Evolutionary conservation across 106 monocot species (phyloP), one percentile per base, ranked within the genome.

Genomic region (Posidonia australis): DNA sequence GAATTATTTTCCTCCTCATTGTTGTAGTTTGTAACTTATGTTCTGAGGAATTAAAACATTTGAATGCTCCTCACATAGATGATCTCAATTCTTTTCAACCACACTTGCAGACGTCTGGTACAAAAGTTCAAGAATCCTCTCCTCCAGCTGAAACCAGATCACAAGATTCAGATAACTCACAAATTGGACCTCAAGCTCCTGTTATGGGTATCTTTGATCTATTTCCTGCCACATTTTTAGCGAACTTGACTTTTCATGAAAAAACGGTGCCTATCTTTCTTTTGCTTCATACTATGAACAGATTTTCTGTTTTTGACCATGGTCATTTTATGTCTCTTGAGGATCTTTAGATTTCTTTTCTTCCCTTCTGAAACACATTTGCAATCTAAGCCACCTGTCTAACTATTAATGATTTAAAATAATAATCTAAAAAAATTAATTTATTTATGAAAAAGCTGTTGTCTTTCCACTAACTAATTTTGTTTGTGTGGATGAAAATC

Each of bases 71-170:
- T 32, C 42, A 42, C n/a, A 12, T n/a, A 61, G 18, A 9, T 42
- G 10, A n/a, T 64, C 16, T 21, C 18, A 25, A 27, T 36, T 26
- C n/a, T 24, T 27, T 46, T 27, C 26, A 58, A 57, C 27, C n/a
- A 48, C 29, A 17, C 31, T 27, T 63, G 55, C 67, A 78, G 78
- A 62, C 31, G 46, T 26, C 63, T 20, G 51, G 63, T 48, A 22
- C 54, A 16, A 63, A 63, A 55, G 19, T 62, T 73, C 72, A 63
- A 64, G 78, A 67, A 21, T 58, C 68, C 46, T 29, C 67, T 31
- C 62, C 78, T 55, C n/a, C 48, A 11, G 32, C 43, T 26, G 73
- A 68, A 12, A 36, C 48, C 68, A 73, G 30, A 54, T 73, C 68
- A 30, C 68, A 64, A 0, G 46, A 42, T 54, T 76, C 58, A 54